These are phyloP conservation scores for Aspergillus aculeatus DNA, from an alignment of 2,329 filamentous ascomycete genomes.

Conservation along the genomic window DNA sequence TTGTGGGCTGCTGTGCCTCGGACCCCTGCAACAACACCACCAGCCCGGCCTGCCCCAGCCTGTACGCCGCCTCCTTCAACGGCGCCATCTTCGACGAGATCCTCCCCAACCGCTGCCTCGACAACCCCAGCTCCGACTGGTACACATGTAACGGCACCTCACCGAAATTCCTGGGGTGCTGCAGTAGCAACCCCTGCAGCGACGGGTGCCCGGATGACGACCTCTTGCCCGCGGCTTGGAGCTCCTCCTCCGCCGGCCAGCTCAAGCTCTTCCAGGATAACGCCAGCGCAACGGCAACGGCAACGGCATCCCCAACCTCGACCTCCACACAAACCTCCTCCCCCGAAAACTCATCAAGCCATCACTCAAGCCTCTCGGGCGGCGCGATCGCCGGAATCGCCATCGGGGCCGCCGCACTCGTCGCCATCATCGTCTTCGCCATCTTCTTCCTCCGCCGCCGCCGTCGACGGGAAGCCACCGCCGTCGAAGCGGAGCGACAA, in stretches of 20 bases:
- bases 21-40: slow-evolving; percentile 23
- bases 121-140: not conserved
- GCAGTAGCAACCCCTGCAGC: not conserved
- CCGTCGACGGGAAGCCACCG: not conserved
- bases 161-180: slow-evolving; percentile 10
- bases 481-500: not conserved
- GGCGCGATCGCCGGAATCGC: not conserved
- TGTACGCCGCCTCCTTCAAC: slow-evolving; percentile 28
- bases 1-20: slow-evolving; percentile 27
- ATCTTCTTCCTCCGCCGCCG: not conserved
- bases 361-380: not conserved
- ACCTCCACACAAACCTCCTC: not conserved
- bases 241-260: not conserved
- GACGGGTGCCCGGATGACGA: not conserved
- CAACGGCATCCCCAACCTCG: not conserved
- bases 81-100: slow-evolving; percentile 7
- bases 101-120: slow-evolving; percentile 5
- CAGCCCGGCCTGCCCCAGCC: slow-evolving; percentile 53
- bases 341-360: not conserved
- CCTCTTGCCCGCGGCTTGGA: slow-evolving; percentile 3
- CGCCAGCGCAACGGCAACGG: not conserved
- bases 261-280: slow-evolving; percentile 6
- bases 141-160: slow-evolving; percentile 7
- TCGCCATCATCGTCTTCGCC: not conserved
- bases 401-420: not conserved